Base-by-base conservation (phyloP, 1,284 basidiomycete species). In the Austroboletus niveus region DNA sequence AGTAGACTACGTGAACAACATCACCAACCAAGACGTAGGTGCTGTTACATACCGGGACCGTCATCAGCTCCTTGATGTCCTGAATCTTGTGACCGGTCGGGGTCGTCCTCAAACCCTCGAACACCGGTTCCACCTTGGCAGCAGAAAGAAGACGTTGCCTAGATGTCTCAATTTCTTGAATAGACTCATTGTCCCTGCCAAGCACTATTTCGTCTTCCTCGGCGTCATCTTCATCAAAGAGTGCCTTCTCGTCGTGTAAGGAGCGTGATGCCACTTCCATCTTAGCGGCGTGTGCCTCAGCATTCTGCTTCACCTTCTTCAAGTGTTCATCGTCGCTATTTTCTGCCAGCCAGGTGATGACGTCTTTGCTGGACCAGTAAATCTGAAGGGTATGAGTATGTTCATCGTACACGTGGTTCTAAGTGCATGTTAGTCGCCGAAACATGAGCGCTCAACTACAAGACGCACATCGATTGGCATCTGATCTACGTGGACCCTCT, bases 401-500 rank as follows among this genome's bases (percentile, higher is more conserved):
- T 72, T 98, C 95, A 64, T 98, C 95, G 65, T 94, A 94, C 47
- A 94, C 89, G 62, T 92, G 89, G 63, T 95, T 96, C 87, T 94
- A 42, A 48, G 10, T 11, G 43, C 31, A 45, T 14, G 59, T 60
- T 49, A 55, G 56, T 42, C 4, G 15, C n/a, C 5, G 9, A 10
- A 42, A 35, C 31, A n/a, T 15, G 7, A 39, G 47, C 17, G 2
- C n/a, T 34, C 15, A 42, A 48, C 20, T 20, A 32, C 15, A 5
- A 14, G 29, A 70, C 86, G 71, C 65, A 92, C 91, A 59, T 95
- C 92, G 50, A 96, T 92, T 15, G 97, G 96, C 87, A 99, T 97
- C 73, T 98, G 94, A 70, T 99, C 97, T 44, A 96, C 91, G 64
- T 99, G 96, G 4, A 98, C 94, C 44, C 96, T 84, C 79, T 99